Evolutionary conservation across 2,329 filamentous ascomycete genomes (phyloP).

Genomic region (Colletotrichum agaves): DNA sequence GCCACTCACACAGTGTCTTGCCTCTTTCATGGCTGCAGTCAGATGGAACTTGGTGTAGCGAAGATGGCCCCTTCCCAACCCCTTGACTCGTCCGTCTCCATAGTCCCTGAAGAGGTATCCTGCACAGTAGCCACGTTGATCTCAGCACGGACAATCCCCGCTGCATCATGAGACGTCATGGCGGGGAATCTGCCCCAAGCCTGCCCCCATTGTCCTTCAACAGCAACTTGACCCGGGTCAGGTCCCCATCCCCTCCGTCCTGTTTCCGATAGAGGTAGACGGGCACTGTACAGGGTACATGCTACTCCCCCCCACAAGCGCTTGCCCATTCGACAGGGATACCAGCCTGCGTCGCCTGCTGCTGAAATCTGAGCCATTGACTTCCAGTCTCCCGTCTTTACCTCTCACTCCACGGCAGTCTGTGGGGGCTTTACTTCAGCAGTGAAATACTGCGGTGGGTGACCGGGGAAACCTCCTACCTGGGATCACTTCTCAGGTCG

Average conservation of each 20-base stretch:
- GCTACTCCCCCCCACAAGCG: constrained; percentile 1
- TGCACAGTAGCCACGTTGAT: neutral
- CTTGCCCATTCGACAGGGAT: neutral
- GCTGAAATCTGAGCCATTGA: neutral
- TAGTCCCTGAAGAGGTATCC: constrained; percentile 7
- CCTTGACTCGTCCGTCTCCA: neutral
- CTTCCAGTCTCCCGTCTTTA: no score
- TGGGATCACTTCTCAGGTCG: no score
- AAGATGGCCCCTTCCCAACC: neutral
- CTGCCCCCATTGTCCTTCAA: constrained; percentile 2
- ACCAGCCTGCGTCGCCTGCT: constrained; percentile 3
- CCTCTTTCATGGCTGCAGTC: neutral
- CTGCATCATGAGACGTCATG: constrained; percentile 24
- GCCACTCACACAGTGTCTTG: neutral
- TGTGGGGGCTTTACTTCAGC: no score
- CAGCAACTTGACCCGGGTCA: constrained; percentile 6
- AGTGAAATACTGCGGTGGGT: no score
- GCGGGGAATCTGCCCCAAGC: constrained; percentile 13
- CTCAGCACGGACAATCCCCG: constrained; percentile 2
- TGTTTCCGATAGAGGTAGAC: constrained; percentile 25
- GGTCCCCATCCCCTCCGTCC: neutral
- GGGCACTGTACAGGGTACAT: constrained; percentile 24
- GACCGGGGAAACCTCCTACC: neutral
- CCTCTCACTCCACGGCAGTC: no score
- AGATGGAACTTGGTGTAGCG: constrained; percentile 8